A percentile compares a stretch with the other conserved stretches of the same genome.
Conservation (phyloP, 2,329 filamentous ascomycete genomes). For the Cladophialophora carrionii region DNA sequence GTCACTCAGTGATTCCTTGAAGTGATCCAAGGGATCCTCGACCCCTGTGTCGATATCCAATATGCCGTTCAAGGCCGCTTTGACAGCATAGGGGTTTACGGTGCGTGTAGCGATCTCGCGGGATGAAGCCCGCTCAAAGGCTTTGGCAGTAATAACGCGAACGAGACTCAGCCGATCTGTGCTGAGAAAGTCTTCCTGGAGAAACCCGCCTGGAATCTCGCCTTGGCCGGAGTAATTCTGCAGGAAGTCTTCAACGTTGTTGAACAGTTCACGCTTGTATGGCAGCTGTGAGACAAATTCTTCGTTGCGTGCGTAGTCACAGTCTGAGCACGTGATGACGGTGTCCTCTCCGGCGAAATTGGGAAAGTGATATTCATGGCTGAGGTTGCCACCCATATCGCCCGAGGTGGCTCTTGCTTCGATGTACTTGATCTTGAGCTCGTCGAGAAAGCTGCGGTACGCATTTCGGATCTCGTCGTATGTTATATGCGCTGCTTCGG, state of each 20-base stretch:
- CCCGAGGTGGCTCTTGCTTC: conserved; percentile 90
- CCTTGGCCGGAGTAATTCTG: neutral
- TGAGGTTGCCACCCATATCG: conserved; percentile 91
- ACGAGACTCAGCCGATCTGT: conserved; percentile 26
- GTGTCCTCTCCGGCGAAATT: conserved; percentile 81
- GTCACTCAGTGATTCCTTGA: conserved; percentile 17
- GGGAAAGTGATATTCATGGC: conserved; percentile 91
- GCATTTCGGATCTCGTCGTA: conserved; percentile 74
- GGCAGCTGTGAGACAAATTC: conserved; percentile 67
- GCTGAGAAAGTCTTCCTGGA: conserved; percentile 32
- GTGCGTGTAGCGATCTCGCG: neutral
- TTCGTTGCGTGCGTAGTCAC: conserved; percentile 80
- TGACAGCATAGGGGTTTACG: conserved; percentile 67
- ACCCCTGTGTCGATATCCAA: conserved; percentile 73
- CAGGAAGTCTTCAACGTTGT: neutral
- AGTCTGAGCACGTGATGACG: conserved; percentile 73
- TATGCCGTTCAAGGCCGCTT: conserved; percentile 54
- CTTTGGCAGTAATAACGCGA: conserved; percentile 12
- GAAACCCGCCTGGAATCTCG: neutral
- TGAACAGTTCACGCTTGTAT: conserved; percentile 11
- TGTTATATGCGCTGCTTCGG: conserved; percentile 71
- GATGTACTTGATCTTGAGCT: conserved; percentile 79
- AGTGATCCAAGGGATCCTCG: conserved; percentile 52
- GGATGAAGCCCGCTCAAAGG: neutral
- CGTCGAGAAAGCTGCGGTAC: conserved; percentile 77